Evolutionary conservation across 2,329 filamentous ascomycete species (phyloP), one percentile per base, ranked within the genome.

Genomic region (Penicillium sp.): DNA sequence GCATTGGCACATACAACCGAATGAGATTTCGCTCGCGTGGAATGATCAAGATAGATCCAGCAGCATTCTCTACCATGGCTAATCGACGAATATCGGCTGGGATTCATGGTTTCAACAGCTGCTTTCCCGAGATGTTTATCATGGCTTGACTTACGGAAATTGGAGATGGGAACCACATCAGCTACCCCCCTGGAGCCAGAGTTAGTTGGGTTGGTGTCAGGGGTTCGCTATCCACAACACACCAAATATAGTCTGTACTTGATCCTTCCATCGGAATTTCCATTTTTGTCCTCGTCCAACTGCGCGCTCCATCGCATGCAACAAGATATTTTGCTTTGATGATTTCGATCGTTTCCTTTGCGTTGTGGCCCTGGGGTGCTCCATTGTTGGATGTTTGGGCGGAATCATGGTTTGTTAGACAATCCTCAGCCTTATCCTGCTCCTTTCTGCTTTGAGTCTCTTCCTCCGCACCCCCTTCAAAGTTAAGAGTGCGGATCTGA

Each of bases 11-110:
- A 29, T 63, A 63, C 9, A 60, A 50, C 1, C 59, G 57, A 6
- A 60, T 59, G 5, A 63, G 49, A 5, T 47, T 49, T 7, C 56
- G 53, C 39, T 63, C 61, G 24, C 61, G 50, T 2, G 61, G 61
- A 3, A 57, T 55, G 5, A 52, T 57, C 57, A 63, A 58, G 2
- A 63, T 51, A 11, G 51, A 57, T 1, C 61, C 59, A 6, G 51
- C 39, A 4, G 39, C n/a, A 11, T 28, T 43, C 10, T 43, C 39
- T 5, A 43, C 39, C 39, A 43, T 43, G n/a, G 39, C 39, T n/a
- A 43, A 28, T 21, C 39, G 39, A 9, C 60, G 58, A 23, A 64
- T 61, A 42, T 61, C 56, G 13, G 60, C 61, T 64, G 24, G 3
- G 14, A 26, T 6, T 4, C n/a, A n/a, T n/a, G n/a, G 9, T 42